Evolutionary conservation across 225 moss, liverwort and hornwort genomes (phyloP), one percentile per base, ranked within the genome.

Genomic region (Physcomitrellopsis africana): DNA sequence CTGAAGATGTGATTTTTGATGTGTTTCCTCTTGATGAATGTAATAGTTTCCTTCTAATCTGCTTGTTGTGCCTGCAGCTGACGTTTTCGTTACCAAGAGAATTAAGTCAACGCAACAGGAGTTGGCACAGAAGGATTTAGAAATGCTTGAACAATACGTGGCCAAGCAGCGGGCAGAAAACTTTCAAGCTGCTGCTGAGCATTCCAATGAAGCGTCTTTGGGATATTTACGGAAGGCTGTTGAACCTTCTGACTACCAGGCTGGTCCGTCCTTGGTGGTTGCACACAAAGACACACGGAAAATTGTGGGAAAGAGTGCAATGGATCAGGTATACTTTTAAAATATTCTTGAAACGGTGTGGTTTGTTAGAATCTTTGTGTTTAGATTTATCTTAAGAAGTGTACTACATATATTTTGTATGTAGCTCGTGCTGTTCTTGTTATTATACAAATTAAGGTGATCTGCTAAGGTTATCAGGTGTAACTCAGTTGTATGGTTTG

Each of bases 121-220:
- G 44, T 66, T 86, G 71, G 89, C 89, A 71, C 79, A 80, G 69
- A 89, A 77, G 60, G 89, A 89, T 75, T 75, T 89, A 65, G 86
- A 86, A 81, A 89, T 89, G 80, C 81, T 86, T 63, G 85, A 89
- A 73, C 81, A 73, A 47, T 89, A 72, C 60, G 77, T 77, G 29
- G 87, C 87, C 22, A 77, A 81, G 41, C 82, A 82, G 59, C 74
- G 47, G 8, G 82, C 67, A 18, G 81, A 77, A 70, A 54, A 22
- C 48, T 51, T 14, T 26, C 73, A 59, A 72, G 73, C 63, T 77
- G 60, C 65, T 37, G 72, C 41, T 60, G 79, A 75, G 74, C 74
- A 77, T 24, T 72, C 75, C 48, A 84, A 82, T 56, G 70, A 75
- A 80, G 56, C 59, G 20, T 23, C 68, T 22, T 53, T 65, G 44